Evolutionary conservation across 805 yeast genomes (phyloP).

Genomic region (Yarrowia divulgata): DNA sequence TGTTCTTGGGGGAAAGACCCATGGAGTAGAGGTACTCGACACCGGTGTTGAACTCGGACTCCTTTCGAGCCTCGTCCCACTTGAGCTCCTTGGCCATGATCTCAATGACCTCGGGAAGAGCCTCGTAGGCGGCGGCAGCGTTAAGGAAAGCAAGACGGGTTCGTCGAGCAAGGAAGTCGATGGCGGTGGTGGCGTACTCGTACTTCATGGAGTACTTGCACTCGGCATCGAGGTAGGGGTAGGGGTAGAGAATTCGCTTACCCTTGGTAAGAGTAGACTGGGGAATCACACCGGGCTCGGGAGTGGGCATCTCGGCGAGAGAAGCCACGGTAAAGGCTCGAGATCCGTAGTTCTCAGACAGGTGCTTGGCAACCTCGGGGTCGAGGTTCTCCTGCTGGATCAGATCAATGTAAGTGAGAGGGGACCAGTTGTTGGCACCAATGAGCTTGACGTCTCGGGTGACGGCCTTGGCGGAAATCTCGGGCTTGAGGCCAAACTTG

Average conservation of each 20-base stretch:
- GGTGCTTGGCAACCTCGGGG: constrained; percentile 77
- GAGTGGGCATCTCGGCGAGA: constrained; percentile 52
- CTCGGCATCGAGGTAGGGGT: constrained; percentile 88
- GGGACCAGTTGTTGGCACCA: constrained; percentile 84
- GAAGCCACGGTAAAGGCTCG: constrained; percentile 75
- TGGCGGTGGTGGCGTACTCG: constrained; percentile 87
- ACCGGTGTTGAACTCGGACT: constrained; percentile 54
- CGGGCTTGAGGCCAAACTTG: constrained; percentile 53
- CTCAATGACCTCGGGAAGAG: constrained; percentile 85
- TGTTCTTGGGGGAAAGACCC: constrained; percentile 48
- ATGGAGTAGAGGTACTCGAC: constrained; percentile 52
- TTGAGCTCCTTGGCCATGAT: constrained; percentile 80
- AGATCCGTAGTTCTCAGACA: constrained; percentile 87
- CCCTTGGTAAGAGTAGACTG: constrained; percentile 48
- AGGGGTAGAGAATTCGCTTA: constrained; percentile 59
- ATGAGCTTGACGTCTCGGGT: constrained; percentile 60
- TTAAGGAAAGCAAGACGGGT: constrained; percentile 91
- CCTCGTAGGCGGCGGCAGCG: constrained; percentile 78
- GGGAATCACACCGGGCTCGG: constrained; percentile 46
- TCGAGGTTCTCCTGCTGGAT: constrained; percentile 79
- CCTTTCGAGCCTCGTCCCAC: constrained; percentile 71
- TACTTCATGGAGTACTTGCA: constrained; percentile 78
- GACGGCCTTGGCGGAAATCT: constrained; percentile 53
- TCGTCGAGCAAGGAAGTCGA: constrained; percentile 92
- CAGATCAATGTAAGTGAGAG: constrained; percentile 75